Percentiles rank a stretch among this genome's conserved stretches.
Evolutionary conservation across 306 rosid species (phyloP).

Genomic region (Oemleria cerasiformis): DNA sequence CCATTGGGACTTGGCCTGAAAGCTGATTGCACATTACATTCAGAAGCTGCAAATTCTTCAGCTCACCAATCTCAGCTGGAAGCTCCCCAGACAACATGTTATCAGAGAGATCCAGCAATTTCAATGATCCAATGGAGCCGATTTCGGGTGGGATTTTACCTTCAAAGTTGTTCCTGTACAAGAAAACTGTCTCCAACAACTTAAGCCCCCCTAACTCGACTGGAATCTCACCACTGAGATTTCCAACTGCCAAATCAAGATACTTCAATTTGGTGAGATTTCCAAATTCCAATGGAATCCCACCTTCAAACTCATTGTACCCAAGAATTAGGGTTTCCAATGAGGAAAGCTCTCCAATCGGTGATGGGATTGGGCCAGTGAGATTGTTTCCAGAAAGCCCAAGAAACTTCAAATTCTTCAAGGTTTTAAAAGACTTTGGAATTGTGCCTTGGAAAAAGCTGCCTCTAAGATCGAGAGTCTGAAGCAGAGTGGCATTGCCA

Average conservation of each 20-base stretch:
- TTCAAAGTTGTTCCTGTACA: conserved; percentile 66
- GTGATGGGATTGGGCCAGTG: conserved; percentile 68
- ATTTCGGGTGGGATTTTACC: conserved; percentile 60
- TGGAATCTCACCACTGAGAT: conserved; percentile 81
- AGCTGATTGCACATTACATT: conserved; percentile 75
- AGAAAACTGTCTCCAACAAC: conserved; percentile 62
- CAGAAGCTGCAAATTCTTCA: conserved; percentile 72
- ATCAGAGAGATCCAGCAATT: conserved; percentile 75
- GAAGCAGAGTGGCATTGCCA: conserved; percentile 66
- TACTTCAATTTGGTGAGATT: conserved; percentile 74
- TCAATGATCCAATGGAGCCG: conserved; percentile 51
- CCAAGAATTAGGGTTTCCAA: conserved; percentile 77
- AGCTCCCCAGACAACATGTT: conserved; percentile 69
- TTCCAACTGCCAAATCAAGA: conserved; percentile 87
- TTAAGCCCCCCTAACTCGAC: conserved; percentile 55
- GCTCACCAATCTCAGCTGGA: conserved; percentile 59
- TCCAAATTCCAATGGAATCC: conserved; percentile 72
- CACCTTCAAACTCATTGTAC: conserved; percentile 77
- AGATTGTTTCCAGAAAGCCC: conserved; percentile 92
- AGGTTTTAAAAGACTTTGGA: conserved; percentile 56
- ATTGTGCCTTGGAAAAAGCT: conserved; percentile 71
- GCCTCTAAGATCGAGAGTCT: conserved; percentile 85
- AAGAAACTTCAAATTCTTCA: conserved; percentile 81
- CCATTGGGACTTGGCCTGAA: conserved; percentile 70
- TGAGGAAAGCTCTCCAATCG: conserved; percentile 67